phyloP scores from a whole-genome alignment of 345 rosid genomes.

The Pistacia atlantica region DNA sequence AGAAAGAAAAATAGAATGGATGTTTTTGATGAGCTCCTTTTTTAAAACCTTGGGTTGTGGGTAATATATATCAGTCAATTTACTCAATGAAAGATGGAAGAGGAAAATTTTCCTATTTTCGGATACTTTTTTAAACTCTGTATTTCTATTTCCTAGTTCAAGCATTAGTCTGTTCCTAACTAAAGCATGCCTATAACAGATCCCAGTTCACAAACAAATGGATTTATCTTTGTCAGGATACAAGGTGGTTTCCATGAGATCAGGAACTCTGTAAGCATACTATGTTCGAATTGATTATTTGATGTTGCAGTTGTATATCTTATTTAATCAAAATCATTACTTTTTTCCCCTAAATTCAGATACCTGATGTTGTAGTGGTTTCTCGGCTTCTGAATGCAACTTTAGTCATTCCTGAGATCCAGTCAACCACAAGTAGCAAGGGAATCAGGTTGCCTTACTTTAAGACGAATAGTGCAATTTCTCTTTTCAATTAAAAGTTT shows the following conservation, averaged over 20 bases:
- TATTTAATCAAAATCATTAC: constrained; percentile 14
- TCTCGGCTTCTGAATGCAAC: constrained; percentile 93
- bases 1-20: too few relatives aligned
- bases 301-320: neutral
- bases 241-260: constrained; percentile 99
- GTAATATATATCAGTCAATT: neutral
- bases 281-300: neutral
- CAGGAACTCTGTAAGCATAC: constrained; percentile 80
- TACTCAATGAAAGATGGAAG: neutral
- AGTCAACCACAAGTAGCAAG: constrained; percentile 97
- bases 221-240: constrained; percentile 86
- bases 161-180: neutral
- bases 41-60: neutral
- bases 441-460: constrained; percentile 72
- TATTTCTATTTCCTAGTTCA: neutral
- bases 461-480: neutral
- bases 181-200: constrained; percentile 41
- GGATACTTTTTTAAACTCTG: neutral
- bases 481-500: neutral
- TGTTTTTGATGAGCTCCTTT: neutral
- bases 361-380: constrained; percentile 79
- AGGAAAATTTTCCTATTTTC: neutral
- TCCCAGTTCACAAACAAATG: constrained; percentile 58
- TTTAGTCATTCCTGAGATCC: constrained; percentile 91
- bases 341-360: constrained; percentile 40